Base-by-base conservation (phyloP, 2,329 filamentous ascomycete genomes). In the Ophiostoma piceae region DNA sequence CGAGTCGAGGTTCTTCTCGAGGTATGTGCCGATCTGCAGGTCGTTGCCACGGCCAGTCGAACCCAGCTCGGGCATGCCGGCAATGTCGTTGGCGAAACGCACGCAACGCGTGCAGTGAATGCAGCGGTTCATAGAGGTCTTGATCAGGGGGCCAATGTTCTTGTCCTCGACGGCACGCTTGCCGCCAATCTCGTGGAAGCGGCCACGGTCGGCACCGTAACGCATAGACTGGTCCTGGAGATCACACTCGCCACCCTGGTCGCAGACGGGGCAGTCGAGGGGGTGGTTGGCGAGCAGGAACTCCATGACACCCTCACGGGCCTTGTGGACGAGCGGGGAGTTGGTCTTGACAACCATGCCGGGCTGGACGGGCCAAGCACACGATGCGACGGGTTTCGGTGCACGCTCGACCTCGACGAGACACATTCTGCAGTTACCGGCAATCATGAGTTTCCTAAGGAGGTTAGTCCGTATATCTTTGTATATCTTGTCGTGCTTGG, bases 281-380 rank as follows among this genome's bases (percentile, higher is more conserved):
- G 94, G 94, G 80, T 98, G 94, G 81, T 98, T 98, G 76, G 94
- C 93, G 72, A 99, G 87, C 74, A 99, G 84, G 77, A 99, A 99
- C 79, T 99, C 95, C 95, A 98, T 99, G 68, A 99, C 93, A 79
- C 95, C 95, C 84, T 99, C 95, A 78, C 95, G 89, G 76, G 95
- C 95, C 84, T 99, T 99, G 85, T 99, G 95, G 76, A 92, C 90
- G 74, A 98, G 87, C 62, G 94, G 92, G 70, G 95, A 97, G 82
- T 97, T 92, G 73, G 95, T 99, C 87, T 98, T 97, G 77, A 99
- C 95, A 68, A 97, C 93, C 95, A 99, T 99, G 73, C 95, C 95
- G 70, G 95, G 92, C 81, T 97, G 94, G 75, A 98, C 95, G 68
- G 95, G 95, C 95, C 95, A 99, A 76, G 95, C 95, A 82, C 95